These are phyloP conservation scores for Cutaneotrichosporon sp. DNA, from an alignment of 1,284 basidiomycete species.

Conservation along the genomic window DNA sequence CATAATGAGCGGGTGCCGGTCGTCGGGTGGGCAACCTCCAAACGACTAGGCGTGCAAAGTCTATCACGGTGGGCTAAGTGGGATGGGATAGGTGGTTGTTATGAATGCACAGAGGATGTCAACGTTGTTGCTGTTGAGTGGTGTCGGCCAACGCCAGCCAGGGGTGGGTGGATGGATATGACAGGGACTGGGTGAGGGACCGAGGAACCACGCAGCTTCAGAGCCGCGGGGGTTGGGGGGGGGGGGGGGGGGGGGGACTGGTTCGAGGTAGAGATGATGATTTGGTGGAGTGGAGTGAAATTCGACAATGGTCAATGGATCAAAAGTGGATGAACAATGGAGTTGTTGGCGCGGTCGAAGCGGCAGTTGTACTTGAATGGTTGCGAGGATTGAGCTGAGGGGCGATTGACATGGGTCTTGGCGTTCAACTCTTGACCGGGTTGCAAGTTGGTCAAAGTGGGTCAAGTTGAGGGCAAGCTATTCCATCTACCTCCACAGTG, in stretches of 20 bases:
- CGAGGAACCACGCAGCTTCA: not conserved
- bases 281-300: conserved; percentile 3
- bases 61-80: not conserved
- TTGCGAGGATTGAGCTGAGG: no score
- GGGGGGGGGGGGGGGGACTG: no score
- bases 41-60: no score
- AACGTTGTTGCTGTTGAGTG: not conserved
- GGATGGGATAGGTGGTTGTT: not conserved
- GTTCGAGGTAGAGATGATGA: conserved; percentile 54
- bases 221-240: not conserved
- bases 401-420: no score
- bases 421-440: no score
- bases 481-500: no score
- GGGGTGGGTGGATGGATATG: conserved; percentile 1
- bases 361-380: no score
- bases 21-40: not conserved
- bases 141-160: not conserved
- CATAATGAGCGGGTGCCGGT: conserved; percentile 12
- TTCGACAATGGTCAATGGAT: not conserved
- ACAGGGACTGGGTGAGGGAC: not conserved
- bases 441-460: no score
- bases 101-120: not conserved
- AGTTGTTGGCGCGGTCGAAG: no score
- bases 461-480: no score
- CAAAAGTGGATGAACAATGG: no score